Percentiles rank a stretch among this genome's conserved stretches.
Evolutionary conservation across 805 yeast genomes (phyloP).

Genomic region (Candida taoyuanica): DNA sequence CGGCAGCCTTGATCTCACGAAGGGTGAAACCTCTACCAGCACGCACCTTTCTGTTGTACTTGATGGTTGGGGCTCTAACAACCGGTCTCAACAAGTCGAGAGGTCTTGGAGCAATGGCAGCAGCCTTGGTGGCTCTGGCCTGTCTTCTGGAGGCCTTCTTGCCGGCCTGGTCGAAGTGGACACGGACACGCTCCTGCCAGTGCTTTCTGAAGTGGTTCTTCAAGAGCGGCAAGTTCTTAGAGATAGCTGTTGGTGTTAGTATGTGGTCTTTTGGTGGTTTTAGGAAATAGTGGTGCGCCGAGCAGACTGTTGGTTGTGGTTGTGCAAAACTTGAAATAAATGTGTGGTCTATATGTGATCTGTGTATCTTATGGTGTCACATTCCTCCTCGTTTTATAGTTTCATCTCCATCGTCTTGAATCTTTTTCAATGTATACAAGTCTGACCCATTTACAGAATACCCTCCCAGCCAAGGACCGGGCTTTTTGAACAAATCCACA

Average conservation of each 20-base stretch:
- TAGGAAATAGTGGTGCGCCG: too few species aligned
- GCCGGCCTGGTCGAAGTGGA: conserved; percentile 99
- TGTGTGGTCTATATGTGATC: too few species aligned
- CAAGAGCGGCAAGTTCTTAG: conserved; percentile 98
- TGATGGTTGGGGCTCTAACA: conserved; percentile 98
- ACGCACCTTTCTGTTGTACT: conserved; percentile 99
- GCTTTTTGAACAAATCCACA: too few species aligned
- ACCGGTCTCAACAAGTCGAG: conserved; percentile 94
- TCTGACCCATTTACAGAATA: too few species aligned
- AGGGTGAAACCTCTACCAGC: conserved; percentile 99
- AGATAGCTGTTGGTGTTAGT: conserved; percentile 56
- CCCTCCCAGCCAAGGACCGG: too few species aligned
- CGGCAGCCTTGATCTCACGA: conserved; percentile 98
- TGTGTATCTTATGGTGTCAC: too few species aligned
- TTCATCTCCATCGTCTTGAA: too few species aligned
- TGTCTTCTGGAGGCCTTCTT: conserved; percentile 96
- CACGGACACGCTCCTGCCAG: conserved; percentile 99
- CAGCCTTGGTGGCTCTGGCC: conserved; percentile 92
- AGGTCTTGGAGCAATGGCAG: conserved; percentile 96
- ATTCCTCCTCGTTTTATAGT: too few species aligned
- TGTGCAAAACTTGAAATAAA: too few species aligned
- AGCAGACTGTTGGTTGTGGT: too few species aligned
- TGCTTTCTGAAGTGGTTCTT: conserved; percentile 99
- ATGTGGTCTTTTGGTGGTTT: too few species aligned
- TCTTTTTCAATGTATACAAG: too few species aligned